Percentiles rank a stretch among this genome's conserved stretches.
Conservation (phyloP, 176 grass and related monocot species). For the Coix lacrymajobi region DNA sequence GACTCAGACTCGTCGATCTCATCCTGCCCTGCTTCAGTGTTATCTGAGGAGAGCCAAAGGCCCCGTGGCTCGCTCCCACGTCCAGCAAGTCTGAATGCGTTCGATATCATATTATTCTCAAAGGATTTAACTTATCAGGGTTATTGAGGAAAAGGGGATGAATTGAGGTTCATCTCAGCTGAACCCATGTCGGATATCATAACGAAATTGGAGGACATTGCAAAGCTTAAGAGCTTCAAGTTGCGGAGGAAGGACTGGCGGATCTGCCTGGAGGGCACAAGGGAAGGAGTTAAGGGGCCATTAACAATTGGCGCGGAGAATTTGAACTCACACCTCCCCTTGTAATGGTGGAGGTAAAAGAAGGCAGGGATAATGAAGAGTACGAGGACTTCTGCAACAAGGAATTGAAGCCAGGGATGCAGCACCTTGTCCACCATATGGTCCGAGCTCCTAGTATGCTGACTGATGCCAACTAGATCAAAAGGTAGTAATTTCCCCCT, state of each 20-base stretch:
- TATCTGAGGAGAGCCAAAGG: slow-evolving; percentile 47
- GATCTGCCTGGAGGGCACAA: slow-evolving; percentile 83
- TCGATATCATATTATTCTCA: slow-evolving; percentile 98
- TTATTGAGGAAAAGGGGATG: slow-evolving; percentile 81
- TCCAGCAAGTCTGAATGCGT: slow-evolving; percentile 89
- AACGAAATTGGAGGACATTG: slow-evolving; percentile 85
- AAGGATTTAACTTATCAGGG: slow-evolving; percentile 83
- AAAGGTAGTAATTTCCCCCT: slow-evolving; percentile 28
- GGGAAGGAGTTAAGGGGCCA: slow-evolving; percentile 91
- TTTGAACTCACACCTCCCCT: slow-evolving; percentile 88
- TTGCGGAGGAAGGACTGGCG: slow-evolving; percentile 83
- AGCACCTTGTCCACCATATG: slow-evolving; percentile 61
- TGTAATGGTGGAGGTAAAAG: slow-evolving; percentile 94
- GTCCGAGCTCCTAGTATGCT: slow-evolving; percentile 18
- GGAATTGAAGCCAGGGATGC: slow-evolving; percentile 91
- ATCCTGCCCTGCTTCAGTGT: slow-evolving; percentile 70
- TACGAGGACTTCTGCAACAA: slow-evolving; percentile 88
- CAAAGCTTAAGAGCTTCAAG: slow-evolving; percentile 68
- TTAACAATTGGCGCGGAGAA: slow-evolving; percentile 72
- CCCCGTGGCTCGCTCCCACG: slow-evolving; percentile 39
- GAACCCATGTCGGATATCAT: slow-evolving; percentile 58
- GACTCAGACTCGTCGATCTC: slow-evolving; percentile 79
- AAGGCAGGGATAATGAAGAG: slow-evolving; percentile 74
- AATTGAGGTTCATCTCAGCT: slow-evolving; percentile 70
- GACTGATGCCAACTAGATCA: slow-evolving; percentile 23